Evolutionary conservation across 768 basidiomycete species (phyloP), one percentile per base, ranked within the genome.

Genomic region (Collybia sordida): DNA sequence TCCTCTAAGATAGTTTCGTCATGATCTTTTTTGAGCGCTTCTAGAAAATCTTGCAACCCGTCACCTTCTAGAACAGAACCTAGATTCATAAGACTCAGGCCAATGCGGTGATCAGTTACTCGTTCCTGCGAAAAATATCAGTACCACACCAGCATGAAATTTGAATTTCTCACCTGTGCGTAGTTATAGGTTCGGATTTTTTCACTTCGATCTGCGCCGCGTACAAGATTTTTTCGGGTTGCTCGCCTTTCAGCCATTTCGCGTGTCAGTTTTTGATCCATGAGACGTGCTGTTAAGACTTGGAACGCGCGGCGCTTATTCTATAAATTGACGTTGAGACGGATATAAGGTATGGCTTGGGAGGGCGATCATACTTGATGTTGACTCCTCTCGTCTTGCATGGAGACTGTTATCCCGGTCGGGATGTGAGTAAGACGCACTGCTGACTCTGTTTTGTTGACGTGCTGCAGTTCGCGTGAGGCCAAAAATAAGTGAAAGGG

Each of bases 371-470:
- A 9, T 50, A 93, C 93, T 74, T 92, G 88, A 66, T 98, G 96
- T 61, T 99, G 97, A 64, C 88, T 92, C 5, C 97, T 82, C 57
- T 95, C 93, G 61, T 99, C 95, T 71, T 99, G 97, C 91, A 98
- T 98, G 6, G 93, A 94, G 7, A 98, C 96, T 1, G 88, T 89
- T 47, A 98, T 86, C 0, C 96, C 94, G 3, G 93, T 90, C 1
- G 97, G 96, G 12, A 89, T 70, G 60, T 99, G 97, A 0, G 93
- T 96, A 39, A 98, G 68, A 1, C 97, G 86, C 18, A 99, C 94
- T 2, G 97, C 96, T 2, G 96, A 98, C 69, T 99, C 97, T 0
- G 97, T 98, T 77, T 88, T 92, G 72, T 99, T 99, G 60, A 98
- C 97, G 69, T 98, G 96, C 88, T 98, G 51, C 3, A 24, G 35